A percentile compares a stretch with the other conserved stretches of the same genome.
phyloP scores from a whole-genome alignment of 2,329 filamentous ascomycete species.

The Nemania sp. region DNA sequence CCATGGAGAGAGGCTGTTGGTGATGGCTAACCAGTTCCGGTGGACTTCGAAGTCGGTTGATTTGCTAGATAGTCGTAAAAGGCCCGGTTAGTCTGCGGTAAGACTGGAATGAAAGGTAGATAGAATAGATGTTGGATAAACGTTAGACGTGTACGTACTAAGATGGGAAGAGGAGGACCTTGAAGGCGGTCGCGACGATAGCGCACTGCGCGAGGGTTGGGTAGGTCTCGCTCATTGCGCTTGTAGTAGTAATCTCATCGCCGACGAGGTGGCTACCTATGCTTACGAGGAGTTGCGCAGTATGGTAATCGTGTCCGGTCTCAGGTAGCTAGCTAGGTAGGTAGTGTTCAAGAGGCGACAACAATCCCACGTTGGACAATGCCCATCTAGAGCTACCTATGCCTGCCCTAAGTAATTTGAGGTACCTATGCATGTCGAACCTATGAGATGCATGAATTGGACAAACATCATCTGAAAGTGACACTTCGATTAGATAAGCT shows the following conservation, averaged over 20 bases:
- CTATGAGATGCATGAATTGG: conserved; percentile 16
- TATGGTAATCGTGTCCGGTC: conserved; percentile 5
- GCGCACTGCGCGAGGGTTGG: conserved; percentile 92
- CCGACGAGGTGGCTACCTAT: conserved; percentile 8
- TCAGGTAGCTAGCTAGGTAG: too few relatives aligned
- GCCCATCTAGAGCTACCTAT: neutral
- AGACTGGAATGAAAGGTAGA: too few relatives aligned
- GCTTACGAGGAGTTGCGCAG: conserved; percentile 6
- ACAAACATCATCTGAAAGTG: conserved; percentile 1
- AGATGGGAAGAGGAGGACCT: conserved; percentile 90
- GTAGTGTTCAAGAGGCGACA: conserved; percentile 8
- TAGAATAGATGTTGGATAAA: neutral
- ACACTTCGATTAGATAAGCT: conserved; percentile 23
- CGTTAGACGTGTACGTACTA: conserved; percentile 73
- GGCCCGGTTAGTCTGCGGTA: neutral
- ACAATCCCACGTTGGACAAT: conserved; percentile 13
- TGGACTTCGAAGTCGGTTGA: conserved; percentile 99
- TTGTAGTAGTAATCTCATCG: conserved; percentile 35
- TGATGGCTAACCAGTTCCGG: conserved; percentile 98
- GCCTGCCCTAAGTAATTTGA: neutral
- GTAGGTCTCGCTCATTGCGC: conserved; percentile 80
- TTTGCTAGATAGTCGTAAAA: conserved; percentile 74
- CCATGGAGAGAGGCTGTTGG: conserved; percentile 84
- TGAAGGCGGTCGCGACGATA: conserved; percentile 86
- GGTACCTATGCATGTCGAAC: neutral